These are phyloP conservation scores for Schrenkiella parvula DNA, from an alignment of 345 rosid genomes.

Conservation along the genomic window DNA sequence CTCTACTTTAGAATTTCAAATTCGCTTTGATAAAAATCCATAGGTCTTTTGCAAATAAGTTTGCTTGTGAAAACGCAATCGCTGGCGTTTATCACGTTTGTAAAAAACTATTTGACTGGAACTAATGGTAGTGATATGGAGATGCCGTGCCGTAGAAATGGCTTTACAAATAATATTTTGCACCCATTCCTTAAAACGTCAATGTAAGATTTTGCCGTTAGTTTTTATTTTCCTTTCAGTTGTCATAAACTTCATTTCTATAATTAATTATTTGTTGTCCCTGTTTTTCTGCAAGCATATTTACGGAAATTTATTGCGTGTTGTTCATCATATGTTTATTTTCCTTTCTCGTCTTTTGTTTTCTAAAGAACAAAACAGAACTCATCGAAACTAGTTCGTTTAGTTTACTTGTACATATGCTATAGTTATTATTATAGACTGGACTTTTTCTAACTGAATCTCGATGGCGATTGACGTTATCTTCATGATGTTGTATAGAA, in stretches of 20 bases:
- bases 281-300: neutral
- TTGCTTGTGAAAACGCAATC: neutral
- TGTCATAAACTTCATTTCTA: neutral
- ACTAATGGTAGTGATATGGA: conserved; percentile 6
- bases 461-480: neutral
- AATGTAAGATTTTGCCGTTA: conserved; percentile 24
- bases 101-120: neutral
- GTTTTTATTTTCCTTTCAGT: conserved; percentile 10
- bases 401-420: neutral
- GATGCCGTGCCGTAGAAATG: conserved; percentile 22
- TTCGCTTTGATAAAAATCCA: too few species aligned
- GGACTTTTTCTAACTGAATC: neutral
- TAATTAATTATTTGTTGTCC: neutral
- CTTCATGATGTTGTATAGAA: neutral
- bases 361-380: neutral
- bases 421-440: neutral
- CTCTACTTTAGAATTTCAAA: too few species aligned
- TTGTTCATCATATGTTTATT: neutral
- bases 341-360: neutral
- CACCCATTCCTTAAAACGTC: conserved; percentile 30
- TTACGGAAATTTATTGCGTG: conserved; percentile 13
- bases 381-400: neutral
- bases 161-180: neutral
- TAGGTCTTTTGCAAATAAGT: too few species aligned
- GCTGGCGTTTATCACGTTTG: conserved; percentile 11